Conservation (phyloP, 2,329 filamentous ascomycete genomes). For the Ophiognomonia clavigignenti-juglandacearum region DNA sequence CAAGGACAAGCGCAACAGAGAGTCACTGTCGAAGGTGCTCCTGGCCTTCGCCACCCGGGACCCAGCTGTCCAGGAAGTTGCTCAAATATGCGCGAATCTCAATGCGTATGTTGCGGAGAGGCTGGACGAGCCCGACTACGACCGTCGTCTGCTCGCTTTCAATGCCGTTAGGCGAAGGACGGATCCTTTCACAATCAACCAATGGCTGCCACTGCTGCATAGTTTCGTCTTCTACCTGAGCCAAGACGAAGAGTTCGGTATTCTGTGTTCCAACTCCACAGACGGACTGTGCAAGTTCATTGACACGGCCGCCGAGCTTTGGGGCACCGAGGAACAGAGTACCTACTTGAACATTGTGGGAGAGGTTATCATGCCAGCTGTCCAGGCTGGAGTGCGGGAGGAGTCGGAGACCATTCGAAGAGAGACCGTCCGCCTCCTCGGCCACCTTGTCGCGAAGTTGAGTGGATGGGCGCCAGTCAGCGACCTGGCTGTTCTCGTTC, state of each 20-base stretch:
- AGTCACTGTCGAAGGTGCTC: constrained; percentile 69
- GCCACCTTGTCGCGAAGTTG: constrained; percentile 68
- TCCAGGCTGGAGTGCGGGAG: constrained; percentile 73
- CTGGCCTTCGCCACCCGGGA: constrained; percentile 64
- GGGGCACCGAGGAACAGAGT: constrained; percentile 34
- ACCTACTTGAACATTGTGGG: constrained; percentile 56
- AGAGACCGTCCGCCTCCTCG: constrained; percentile 77
- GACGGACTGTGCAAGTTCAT: constrained; percentile 76
- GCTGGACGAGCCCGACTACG: constrained; percentile 85
- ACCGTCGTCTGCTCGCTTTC: constrained; percentile 74
- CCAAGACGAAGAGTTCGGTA: constrained; percentile 82
- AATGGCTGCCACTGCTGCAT: constrained; percentile 85
- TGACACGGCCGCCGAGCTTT: constrained; percentile 49
- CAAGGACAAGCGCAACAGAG: constrained; percentile 72
- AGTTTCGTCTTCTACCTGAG: constrained; percentile 87
- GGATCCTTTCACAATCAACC: constrained; percentile 55
- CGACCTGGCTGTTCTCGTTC: constrained; percentile 68
- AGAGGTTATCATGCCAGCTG: constrained; percentile 64
- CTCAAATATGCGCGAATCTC: constrained; percentile 68
- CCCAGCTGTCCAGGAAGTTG: constrained; percentile 54
- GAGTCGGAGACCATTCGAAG: constrained; percentile 77
- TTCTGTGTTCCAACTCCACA: constrained; percentile 74
- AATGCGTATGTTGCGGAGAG: constrained; percentile 71
- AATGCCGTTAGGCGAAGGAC: constrained; percentile 63
- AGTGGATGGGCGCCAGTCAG: constrained; percentile 64